Evolutionary conservation across 257 asterid genomes (phyloP).

Genomic region (Leptodermis oblonga): DNA sequence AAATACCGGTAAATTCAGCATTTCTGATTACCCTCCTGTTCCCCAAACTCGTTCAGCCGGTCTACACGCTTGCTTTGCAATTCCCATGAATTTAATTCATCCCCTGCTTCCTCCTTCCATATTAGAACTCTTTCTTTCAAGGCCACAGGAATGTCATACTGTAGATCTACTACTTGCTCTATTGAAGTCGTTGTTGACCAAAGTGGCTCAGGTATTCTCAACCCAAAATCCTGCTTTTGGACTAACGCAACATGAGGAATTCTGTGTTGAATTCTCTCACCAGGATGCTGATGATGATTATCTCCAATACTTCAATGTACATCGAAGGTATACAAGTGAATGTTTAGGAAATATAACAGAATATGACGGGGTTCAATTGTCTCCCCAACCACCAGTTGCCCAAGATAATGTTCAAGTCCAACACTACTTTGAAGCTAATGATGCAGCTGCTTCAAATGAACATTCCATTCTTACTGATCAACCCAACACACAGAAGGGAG

Average conservation of each 20-base stretch:
- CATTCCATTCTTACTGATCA: too few relatives aligned
- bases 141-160: background rate
- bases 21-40: slow-evolving; percentile 3
- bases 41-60: background rate
- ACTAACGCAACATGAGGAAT: background rate
- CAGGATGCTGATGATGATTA: background rate
- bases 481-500: too few relatives aligned
- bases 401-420: background rate
- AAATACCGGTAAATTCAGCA: background rate
- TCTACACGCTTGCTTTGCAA: background rate
- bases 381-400: background rate
- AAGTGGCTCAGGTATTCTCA: background rate
- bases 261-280: background rate
- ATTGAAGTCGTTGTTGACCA: background rate
- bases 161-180: background rate
- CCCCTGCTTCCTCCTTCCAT: background rate
- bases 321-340: background rate
- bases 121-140: background rate
- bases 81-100: background rate
- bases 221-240: background rate
- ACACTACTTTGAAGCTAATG: background rate
- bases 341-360: background rate
- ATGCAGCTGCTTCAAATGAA: background rate
- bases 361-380: too few relatives aligned
- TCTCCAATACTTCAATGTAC: background rate